These are phyloP conservation scores for Gossypium thurberi DNA, from an alignment of 345 rosid species.

Conservation along the genomic window DNA sequence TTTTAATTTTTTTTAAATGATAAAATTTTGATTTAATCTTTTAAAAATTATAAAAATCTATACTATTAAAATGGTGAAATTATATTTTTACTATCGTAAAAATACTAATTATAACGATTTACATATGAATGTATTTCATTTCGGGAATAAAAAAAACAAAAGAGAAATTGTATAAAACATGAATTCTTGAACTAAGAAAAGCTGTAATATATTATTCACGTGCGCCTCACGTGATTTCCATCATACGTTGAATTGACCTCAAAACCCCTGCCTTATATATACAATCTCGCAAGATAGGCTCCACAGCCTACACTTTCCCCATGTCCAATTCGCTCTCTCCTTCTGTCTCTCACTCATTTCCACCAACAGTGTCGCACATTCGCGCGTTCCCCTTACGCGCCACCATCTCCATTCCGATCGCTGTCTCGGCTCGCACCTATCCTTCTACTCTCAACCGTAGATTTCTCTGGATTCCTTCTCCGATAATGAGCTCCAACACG, in stretches of 20 bases:
- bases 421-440: neutral
- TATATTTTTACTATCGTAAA: too few relatives aligned
- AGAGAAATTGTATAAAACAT: too few relatives aligned
- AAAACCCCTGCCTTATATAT: neutral
- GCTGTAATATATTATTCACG: neutral
- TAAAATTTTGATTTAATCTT: too few relatives aligned
- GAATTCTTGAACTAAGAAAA: neutral
- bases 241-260: neutral
- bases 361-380: neutral
- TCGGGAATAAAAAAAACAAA: too few relatives aligned
- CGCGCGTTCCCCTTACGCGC: slow-evolving; percentile 11
- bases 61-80: too few relatives aligned
- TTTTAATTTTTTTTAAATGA: too few relatives aligned
- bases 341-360: neutral
- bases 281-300: neutral
- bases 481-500: slow-evolving; percentile 18
- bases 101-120: too few relatives aligned
- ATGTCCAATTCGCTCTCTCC: neutral
- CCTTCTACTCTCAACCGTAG: neutral
- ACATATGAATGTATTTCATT: too few relatives aligned
- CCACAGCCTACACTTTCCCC: neutral
- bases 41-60: too few relatives aligned
- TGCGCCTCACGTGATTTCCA: neutral
- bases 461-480: slow-evolving; percentile 16
- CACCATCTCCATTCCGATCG: neutral